Base-by-base conservation (phyloP, 306 rosid genomes). In the Chamaecrista fasciculata region DNA sequence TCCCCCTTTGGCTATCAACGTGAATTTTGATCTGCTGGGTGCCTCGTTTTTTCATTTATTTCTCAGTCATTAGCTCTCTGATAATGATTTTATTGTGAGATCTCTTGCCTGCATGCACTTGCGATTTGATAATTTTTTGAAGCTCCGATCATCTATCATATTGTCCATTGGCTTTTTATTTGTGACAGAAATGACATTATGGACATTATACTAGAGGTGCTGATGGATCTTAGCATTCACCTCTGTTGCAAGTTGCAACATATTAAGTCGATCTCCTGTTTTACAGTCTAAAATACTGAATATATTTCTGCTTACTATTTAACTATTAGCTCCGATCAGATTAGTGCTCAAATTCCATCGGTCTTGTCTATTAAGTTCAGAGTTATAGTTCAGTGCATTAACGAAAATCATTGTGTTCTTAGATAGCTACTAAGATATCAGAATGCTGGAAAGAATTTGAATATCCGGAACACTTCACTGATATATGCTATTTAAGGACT, bases 11-110 rank as follows among this genome's bases (percentile, higher is more conserved):
- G 21, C 76, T 59, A 50, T 9, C 57, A 19, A 25, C 70, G 69
- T 37, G 69, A 66, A 34, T 59, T 81, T 78, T 77, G 83, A 77
- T 81, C 79, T 74, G 73, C 66, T 46, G 57, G 52, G 39, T 29
- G 6, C 72, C 33, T 52, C 47, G 18, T 39, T 19, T 28, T 60
- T 28, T 31, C 49, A 20, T 23, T 75, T 70, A 40, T 21, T 69
- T 34, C 15, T 48, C 59, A 9, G 28, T 23, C n/a, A 19, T 19
- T 14, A 28, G 14, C 12, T 57, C 69, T 34, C 31, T 58, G 63
- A 8, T 75, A 28, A 15, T 72, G 44, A 53, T 18, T 47, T 44
- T 28, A 39, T 33, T 53, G 21, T 62, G 60, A 75, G 76, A 80
- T 76, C 59, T 69, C 48, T 4, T 42, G 25, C 12, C 42, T 75